Evolutionary conservation across 2,329 filamentous ascomycete species (phyloP).

Genomic region (Trichoderma pleuroti): DNA sequence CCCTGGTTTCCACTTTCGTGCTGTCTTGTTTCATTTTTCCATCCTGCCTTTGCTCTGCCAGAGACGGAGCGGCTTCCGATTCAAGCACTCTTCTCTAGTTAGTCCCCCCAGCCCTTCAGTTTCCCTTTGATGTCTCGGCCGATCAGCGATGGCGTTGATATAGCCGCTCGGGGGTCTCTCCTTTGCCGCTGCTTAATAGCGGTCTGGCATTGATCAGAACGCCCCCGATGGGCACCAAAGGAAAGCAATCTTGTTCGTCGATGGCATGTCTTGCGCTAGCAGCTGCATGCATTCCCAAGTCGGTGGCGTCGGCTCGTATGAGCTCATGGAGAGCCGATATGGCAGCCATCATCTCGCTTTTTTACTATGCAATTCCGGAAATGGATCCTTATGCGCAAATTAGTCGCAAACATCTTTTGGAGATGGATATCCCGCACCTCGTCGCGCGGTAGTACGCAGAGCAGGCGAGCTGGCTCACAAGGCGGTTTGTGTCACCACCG

Average conservation of each 20-base stretch:
- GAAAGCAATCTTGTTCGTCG: not conserved
- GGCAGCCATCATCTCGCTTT: not conserved
- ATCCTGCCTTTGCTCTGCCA: not conserved
- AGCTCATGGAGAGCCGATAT: not conserved
- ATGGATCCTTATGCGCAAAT: not conserved
- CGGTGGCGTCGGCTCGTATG: not conserved
- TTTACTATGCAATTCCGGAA: not conserved
- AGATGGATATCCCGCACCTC: not conserved
- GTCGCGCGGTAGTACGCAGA: not conserved
- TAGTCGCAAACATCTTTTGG: not conserved
- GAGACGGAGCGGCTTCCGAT: not conserved
- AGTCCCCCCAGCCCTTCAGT: not conserved
- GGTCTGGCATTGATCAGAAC: not conserved
- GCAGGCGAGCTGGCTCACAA: not conserved
- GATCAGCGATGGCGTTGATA: not conserved
- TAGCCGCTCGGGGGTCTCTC: not conserved
- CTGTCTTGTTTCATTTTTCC: not conserved
- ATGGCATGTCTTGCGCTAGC: not conserved
- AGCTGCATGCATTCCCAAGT: not conserved
- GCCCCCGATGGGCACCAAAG: not conserved
- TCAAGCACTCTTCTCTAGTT: not conserved
- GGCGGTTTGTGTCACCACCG: not conserved
- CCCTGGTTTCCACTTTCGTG: not conserved
- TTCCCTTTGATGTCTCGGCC: conserved; percentile 7
- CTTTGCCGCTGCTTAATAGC: not conserved